Conservation (phyloP, 2,329 filamentous ascomycete genomes). For the Colletotrichum tofieldiae region DNA sequence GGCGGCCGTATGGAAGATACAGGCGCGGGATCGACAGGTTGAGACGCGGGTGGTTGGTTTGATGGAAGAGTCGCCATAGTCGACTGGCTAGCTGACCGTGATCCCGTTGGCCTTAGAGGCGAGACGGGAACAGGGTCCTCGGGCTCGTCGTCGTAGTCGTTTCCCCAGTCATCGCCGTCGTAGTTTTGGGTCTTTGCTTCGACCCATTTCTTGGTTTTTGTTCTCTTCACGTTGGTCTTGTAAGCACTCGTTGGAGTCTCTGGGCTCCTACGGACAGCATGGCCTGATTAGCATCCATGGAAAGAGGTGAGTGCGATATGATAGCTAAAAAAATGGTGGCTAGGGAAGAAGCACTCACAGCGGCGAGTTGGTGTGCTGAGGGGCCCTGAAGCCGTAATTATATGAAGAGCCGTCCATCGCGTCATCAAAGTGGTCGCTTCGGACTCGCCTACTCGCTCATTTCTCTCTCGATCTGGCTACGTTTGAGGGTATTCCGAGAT, state of each 20-base stretch:
- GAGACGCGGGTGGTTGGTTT: constrained; percentile 42
- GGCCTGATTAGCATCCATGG: constrained; percentile 13
- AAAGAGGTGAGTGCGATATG: not conserved
- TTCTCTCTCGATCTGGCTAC: constrained; percentile 6
- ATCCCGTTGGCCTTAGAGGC: constrained; percentile 42
- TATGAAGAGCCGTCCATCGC: constrained; percentile 38
- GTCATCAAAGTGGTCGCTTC: not conserved
- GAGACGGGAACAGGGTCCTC: constrained; percentile 58
- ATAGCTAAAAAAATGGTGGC: not conserved
- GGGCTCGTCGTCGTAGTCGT: constrained; percentile 70
- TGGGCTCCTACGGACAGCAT: constrained; percentile 32
- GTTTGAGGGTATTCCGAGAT: constrained; percentile 5
- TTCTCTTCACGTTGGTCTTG: constrained; percentile 88
- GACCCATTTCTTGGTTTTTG: constrained; percentile 95
- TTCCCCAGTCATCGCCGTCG: constrained; percentile 95
- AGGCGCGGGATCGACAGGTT: constrained; percentile 47
- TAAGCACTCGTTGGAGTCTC: constrained; percentile 62
- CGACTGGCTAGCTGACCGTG: constrained; percentile 52
- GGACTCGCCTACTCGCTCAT: constrained; percentile 29
- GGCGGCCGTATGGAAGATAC: constrained; percentile 48
- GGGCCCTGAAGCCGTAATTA: constrained; percentile 39
- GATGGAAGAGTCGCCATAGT: constrained; percentile 44
- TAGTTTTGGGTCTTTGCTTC: constrained; percentile 90
- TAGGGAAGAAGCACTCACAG: constrained; percentile 30
- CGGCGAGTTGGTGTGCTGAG: constrained; percentile 34